Conservation (phyloP, 208 protist genomes). For the Jaenimonas drosophilae region DNA sequence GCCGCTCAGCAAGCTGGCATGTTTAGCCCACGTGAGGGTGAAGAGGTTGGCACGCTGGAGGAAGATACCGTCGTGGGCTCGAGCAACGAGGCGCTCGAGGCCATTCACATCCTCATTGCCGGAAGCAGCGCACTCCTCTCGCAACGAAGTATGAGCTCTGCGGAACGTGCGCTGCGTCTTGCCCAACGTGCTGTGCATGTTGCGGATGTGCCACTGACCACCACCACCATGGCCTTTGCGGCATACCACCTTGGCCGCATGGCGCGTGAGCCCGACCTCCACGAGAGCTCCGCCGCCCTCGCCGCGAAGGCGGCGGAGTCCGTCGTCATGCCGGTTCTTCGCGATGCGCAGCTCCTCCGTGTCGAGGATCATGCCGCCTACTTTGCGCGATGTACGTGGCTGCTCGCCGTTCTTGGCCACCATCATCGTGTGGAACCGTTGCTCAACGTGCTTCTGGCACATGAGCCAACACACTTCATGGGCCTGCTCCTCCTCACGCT, state of each 20-base stretch:
- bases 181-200: slow-evolving; percentile 28
- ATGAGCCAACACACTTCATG: slow-evolving; percentile 27
- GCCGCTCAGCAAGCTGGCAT: too few relatives aligned
- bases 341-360: slow-evolving; percentile 2
- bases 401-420: slow-evolving; percentile 39
- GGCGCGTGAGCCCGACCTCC: not conserved
- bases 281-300: too few relatives aligned
- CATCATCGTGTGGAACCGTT: slow-evolving; percentile 8
- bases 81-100: too few relatives aligned
- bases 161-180: slow-evolving; percentile 21
- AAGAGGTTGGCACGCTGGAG: too few relatives aligned
- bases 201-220: slow-evolving; percentile 23
- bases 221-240: slow-evolving; percentile 23
- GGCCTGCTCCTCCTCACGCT: slow-evolving; percentile 47
- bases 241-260: slow-evolving; percentile 12
- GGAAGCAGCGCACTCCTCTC: too few relatives aligned
- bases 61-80: too few relatives aligned
- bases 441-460: slow-evolving; percentile 16
- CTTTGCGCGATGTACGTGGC: slow-evolving; percentile 37
- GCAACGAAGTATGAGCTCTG: slow-evolving; percentile 5
- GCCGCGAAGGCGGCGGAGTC: slow-evolving; percentile 8
- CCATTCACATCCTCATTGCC: slow-evolving; percentile 44
- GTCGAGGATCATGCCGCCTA: slow-evolving; percentile 17
- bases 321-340: slow-evolving; percentile 7
- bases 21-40: too few relatives aligned